Base-by-base conservation (phyloP, 768 basidiomycete genomes). In the Collybia nuda region DNA sequence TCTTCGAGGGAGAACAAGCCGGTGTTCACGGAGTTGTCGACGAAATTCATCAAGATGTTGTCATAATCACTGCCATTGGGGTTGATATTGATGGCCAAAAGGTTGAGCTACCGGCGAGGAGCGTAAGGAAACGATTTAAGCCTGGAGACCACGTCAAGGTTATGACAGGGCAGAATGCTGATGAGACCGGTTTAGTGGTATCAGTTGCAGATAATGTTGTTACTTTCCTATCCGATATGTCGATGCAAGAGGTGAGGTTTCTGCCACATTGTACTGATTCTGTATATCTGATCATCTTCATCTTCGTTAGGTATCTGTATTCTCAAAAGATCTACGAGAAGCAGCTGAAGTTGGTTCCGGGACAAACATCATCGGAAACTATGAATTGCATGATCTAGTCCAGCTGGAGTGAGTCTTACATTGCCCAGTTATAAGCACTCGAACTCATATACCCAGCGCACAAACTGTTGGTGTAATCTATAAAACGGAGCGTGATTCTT, bases 101-200 rank as follows among this genome's bases (percentile, higher is more conserved):
- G 64, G 80, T 95, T 48, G 91, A 94, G 51, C 78, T 95, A 6
- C 87, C 90, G 8, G 90, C 92, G 0, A 77, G 90, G 48, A 89
- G 89, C 64, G 94, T 98, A 2, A 78, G 95, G 60, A 99, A 99
- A 71, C 78, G 88, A 39, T 98, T 99, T 78, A 94, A 93, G 65
- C 81, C 93, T 48, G 97, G 97, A 62, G 96, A 98, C 69, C 97
- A 99, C 61, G 93, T 99, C 69, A 98, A 98, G 71, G 96, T 98
- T 50, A 93, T 98, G 86, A 79, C 86, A 14, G 97, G 97, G 19
- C 86, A 93, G 68, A 97, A 98, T 62, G 82, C 84, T 6, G 92
- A 97, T 61, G 95, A 97, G 68, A 95, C 94, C 2, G 97, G 97
- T 73, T 78, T 98, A 59, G 96, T 99, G 32, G 89, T 98, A 19